A percentile compares a stretch with the other conserved stretches of the same genome.
phyloP scores from a whole-genome alignment of 257 asterid species.

The Handroanthus guayacan region DNA sequence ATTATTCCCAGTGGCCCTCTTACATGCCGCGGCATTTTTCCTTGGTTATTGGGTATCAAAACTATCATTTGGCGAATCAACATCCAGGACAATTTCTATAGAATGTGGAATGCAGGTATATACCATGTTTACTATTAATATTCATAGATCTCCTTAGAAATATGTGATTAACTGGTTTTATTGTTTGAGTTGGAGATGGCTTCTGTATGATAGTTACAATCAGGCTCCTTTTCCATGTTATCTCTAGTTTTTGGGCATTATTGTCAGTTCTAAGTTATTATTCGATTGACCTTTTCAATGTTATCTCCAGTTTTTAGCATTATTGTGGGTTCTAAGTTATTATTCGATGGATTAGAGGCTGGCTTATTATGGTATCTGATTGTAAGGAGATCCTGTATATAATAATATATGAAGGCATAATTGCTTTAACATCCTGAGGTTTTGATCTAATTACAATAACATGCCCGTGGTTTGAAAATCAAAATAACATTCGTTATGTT shows the following conservation, averaged over 20 bases:
- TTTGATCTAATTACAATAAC: no score
- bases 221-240: not conserved
- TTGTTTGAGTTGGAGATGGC: conserved; percentile 19
- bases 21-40: conserved; percentile 89
- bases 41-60: conserved; percentile 89
- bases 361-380: not conserved
- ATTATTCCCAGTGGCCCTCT: conserved; percentile 77
- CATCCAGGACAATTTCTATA: conserved; percentile 93
- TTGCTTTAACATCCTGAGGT: no score
- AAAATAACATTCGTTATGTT: no score
- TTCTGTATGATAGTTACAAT: conserved; percentile 6
- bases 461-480: no score
- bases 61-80: conserved; percentile 90
- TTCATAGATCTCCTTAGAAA: not conserved
- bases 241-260: not conserved
- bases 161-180: conserved; percentile 1
- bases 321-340: not conserved
- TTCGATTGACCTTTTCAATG: not conserved
- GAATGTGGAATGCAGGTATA: conserved; percentile 99
- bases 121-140: not conserved
- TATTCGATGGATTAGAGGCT: conserved; percentile 21
- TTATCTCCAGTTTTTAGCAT: not conserved
- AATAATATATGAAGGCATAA: not conserved
- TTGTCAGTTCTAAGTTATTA: not conserved
- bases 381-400: not conserved